A percentile compares a stretch with the other conserved stretches of the same genome.
These are phyloP conservation scores for Lepidium sativum DNA, from an alignment of 345 rosid species.

Conservation along the genomic window DNA sequence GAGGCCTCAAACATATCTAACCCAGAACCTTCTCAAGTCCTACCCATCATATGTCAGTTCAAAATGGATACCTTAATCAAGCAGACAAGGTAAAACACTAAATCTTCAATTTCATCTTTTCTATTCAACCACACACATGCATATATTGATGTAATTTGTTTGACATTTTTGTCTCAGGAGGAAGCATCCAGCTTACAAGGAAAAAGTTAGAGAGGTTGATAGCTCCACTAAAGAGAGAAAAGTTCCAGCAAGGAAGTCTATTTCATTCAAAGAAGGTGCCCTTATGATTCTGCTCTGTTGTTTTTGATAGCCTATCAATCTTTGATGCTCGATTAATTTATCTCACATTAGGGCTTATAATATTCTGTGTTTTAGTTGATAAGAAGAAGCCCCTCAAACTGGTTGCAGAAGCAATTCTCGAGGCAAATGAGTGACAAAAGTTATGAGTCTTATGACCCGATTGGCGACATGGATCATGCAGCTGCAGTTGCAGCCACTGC, in stretches of 20 bases:
- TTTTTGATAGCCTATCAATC: not conserved
- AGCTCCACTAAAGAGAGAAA: slow-evolving; percentile 10
- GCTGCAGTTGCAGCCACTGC: slow-evolving; percentile 31
- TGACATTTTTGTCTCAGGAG: slow-evolving; percentile 14
- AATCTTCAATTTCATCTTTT: not conserved
- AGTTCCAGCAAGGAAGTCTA: slow-evolving; percentile 23
- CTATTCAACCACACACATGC: not conserved
- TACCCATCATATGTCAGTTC: too few relatives aligned
- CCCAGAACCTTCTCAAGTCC: too few relatives aligned
- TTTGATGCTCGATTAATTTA: not conserved
- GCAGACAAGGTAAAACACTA: too few relatives aligned
- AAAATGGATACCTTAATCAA: too few relatives aligned
- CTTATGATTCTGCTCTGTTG: not conserved
- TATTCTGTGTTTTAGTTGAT: slow-evolving; percentile 11
- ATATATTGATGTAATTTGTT: not conserved
- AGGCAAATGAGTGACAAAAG: slow-evolving; percentile 21
- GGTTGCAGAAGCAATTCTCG: slow-evolving; percentile 27
- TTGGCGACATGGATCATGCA: slow-evolving; percentile 24
- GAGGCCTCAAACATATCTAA: too few relatives aligned
- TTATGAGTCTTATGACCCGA: slow-evolving; percentile 21
- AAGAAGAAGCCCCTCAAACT: slow-evolving; percentile 21
- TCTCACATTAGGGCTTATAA: not conserved
- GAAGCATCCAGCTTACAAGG: slow-evolving; percentile 5
- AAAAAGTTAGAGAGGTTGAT: not conserved
- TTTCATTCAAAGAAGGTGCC: slow-evolving; percentile 29